Conservation (phyloP, 2,329 filamentous ascomycete species). For the Fusarium albosuccineum region DNA sequence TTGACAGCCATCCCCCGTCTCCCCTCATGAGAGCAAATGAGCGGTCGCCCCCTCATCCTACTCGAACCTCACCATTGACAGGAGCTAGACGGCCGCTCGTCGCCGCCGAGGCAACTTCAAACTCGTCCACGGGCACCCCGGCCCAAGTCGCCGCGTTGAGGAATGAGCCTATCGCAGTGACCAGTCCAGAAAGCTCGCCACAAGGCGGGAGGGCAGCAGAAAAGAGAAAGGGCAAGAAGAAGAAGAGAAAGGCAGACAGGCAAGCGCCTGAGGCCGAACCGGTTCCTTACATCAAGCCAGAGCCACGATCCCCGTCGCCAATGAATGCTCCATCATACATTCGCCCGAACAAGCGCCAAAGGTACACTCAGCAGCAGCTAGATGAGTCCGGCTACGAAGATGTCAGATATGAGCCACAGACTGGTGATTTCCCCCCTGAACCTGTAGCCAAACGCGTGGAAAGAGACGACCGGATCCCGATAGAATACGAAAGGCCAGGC, state of each 20-base stretch:
- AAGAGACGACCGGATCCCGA: constrained; percentile 49
- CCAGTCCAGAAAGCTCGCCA: constrained; percentile 72
- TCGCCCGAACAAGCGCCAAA: constrained; percentile 69
- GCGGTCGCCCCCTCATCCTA: constrained; percentile 78
- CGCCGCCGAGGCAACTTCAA: constrained; percentile 30
- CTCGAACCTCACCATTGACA: constrained; percentile 73
- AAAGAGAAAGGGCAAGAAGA: constrained; percentile 64
- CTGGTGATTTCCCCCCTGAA: constrained; percentile 52
- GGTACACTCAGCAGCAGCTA: constrained; percentile 59
- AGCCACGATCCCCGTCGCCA: constrained; percentile 74
- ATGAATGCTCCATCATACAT: constrained; percentile 65
- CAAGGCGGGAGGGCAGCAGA: constrained; percentile 62
- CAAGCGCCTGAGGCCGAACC: constrained; percentile 61
- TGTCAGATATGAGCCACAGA: constrained; percentile 58
- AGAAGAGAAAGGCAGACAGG: constrained; percentile 67
- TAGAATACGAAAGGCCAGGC: constrained; percentile 51
- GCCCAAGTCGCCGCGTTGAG: constrained; percentile 71
- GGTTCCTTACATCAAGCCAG: constrained; percentile 71
- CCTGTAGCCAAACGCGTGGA: constrained; percentile 48
- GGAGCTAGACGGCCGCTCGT: constrained; percentile 53
- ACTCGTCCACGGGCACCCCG: constrained; percentile 50
- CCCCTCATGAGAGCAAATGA: constrained; percentile 80
- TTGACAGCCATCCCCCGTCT: constrained; percentile 60
- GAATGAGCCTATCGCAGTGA: constrained; percentile 61
- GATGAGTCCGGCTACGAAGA: constrained; percentile 51